phyloP scores from a whole-genome alignment of 805 yeast species.

The Yarrowia hollandica region DNA sequence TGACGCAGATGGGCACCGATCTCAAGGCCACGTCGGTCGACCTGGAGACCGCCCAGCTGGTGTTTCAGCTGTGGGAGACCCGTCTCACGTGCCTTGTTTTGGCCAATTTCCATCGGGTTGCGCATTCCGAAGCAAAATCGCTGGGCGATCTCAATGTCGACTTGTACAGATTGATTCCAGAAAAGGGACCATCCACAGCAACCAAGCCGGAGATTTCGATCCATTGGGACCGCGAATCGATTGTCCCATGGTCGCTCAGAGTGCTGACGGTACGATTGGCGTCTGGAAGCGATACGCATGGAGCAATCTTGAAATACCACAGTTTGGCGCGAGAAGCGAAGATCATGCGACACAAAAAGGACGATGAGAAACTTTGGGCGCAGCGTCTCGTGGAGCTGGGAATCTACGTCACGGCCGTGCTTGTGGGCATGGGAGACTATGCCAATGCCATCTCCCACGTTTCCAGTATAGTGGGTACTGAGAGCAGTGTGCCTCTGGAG shows the following conservation, averaged over 20 bases:
- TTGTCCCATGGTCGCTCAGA: conserved; percentile 42
- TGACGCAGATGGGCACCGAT: conserved; percentile 30
- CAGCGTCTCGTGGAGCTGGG: conserved; percentile 39
- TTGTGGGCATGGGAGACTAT: conserved; percentile 41
- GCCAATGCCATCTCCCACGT: conserved; percentile 36
- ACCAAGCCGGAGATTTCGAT: conserved; percentile 19
- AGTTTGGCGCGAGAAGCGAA: conserved; percentile 43
- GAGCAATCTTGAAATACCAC: conserved; percentile 40
- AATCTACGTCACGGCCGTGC: conserved; percentile 39
- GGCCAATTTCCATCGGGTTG: conserved; percentile 38
- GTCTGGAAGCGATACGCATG: conserved; percentile 41
- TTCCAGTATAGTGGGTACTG: neutral
- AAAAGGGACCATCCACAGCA: conserved; percentile 30
- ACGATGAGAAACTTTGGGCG: conserved; percentile 32
- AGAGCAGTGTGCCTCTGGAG: neutral
- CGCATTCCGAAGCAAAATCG: conserved; percentile 39
- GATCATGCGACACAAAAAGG: conserved; percentile 32
- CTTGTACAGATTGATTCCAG: conserved; percentile 31
- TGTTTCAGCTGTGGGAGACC: conserved; percentile 39
- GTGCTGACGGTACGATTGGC: conserved; percentile 39
- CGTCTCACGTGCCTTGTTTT: conserved; percentile 38
- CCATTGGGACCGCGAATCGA: conserved; percentile 29
- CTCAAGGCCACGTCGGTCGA: conserved; percentile 20
- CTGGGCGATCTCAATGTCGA: conserved; percentile 38
- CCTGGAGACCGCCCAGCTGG: conserved; percentile 28